Percentiles rank a stretch among this genome's conserved stretches.
Conservation (phyloP, 768 basidiomycete species). For the Naganishia friedmannii region DNA sequence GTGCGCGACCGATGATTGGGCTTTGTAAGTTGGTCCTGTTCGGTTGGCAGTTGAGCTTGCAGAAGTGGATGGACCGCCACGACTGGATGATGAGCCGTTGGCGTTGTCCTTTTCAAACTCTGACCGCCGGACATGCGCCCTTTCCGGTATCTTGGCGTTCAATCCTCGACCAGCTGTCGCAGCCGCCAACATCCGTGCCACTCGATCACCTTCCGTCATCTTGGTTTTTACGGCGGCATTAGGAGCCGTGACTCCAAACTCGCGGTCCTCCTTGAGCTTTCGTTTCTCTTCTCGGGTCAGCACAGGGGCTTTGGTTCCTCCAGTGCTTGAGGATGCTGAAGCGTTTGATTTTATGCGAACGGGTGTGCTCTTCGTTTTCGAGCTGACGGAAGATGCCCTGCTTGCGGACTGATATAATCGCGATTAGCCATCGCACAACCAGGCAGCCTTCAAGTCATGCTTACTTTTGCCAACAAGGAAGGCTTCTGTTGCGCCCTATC, state of each 20-base stretch:
- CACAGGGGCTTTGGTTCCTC: slow-evolving; percentile 4
- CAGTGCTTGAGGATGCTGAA: neutral
- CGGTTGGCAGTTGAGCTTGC: slow-evolving; percentile 8
- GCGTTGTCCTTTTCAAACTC: neutral
- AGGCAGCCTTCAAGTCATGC: neutral
- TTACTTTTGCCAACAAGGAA: slow-evolving; percentile 7
- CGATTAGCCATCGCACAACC: neutral
- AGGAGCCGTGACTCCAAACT: slow-evolving; percentile 26
- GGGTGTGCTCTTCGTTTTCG: neutral
- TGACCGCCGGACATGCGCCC: neutral
- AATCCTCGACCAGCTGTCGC: slow-evolving; percentile 19
- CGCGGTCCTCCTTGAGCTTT: slow-evolving; percentile 12
- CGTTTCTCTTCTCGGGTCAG: slow-evolving; percentile 22
- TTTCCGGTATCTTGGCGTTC: slow-evolving; percentile 16
- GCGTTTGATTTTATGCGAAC: slow-evolving; percentile 13
- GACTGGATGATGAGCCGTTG: neutral
- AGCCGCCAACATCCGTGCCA: slow-evolving; percentile 18
- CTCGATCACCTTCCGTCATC: slow-evolving; percentile 18
- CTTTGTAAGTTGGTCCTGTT: slow-evolving; percentile 20
- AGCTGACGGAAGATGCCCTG: slow-evolving; percentile 1
- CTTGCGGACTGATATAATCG: neutral
- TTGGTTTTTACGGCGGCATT: neutral
- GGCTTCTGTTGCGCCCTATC: slow-evolving; percentile 16
- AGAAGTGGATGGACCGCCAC: neutral
- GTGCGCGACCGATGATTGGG: slow-evolving; percentile 14